Percentiles rank a stretch among this genome's conserved stretches.
These are phyloP conservation scores for Penicillium daleae DNA, from an alignment of 495 filamentous ascomycete species.

Conservation along the genomic window DNA sequence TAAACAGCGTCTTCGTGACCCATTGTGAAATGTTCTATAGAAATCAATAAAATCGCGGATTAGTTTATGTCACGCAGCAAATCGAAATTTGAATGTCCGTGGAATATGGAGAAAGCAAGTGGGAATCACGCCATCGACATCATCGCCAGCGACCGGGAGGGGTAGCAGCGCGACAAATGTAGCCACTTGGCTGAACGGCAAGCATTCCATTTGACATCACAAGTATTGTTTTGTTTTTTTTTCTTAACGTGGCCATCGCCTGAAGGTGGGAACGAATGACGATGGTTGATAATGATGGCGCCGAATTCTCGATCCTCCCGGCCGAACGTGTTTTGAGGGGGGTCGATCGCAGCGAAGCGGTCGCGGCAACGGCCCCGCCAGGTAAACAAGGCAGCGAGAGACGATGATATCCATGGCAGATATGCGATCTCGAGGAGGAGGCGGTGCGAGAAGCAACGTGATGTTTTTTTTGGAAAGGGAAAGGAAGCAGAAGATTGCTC, in stretches of 20 bases:
- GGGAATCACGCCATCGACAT: constrained; percentile 35
- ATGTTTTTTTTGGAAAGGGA: background rate
- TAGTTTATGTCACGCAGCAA: constrained; percentile 10
- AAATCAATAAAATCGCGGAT: constrained; percentile 14
- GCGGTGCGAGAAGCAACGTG: background rate
- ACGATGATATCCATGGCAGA: constrained; percentile 1
- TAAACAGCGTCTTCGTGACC: constrained; percentile 99
- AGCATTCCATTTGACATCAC: constrained; percentile 4
- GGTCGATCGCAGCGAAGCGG: constrained; percentile 27
- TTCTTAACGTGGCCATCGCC: background rate
- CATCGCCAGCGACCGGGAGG: constrained; percentile 35
- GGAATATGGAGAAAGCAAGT: constrained; percentile 14
- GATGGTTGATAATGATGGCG: constrained; percentile 23
- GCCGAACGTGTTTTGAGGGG: constrained; percentile 21
- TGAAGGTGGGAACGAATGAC: constrained; percentile 17
- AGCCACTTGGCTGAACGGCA: background rate
- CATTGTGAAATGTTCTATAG: constrained; percentile 67
- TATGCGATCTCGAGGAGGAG: constrained; percentile 18
- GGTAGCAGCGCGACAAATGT: constrained; percentile 20
- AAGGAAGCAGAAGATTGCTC: background rate
- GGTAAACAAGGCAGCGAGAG: constrained; percentile 30
- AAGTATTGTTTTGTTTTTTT: background rate
- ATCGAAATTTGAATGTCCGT: background rate
- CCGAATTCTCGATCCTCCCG: constrained; percentile 10
- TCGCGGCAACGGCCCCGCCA: constrained; percentile 31